phyloP scores from a whole-genome alignment of 2,329 filamentous ascomycete genomes.

The Cladosporium sphaerospermum region DNA sequence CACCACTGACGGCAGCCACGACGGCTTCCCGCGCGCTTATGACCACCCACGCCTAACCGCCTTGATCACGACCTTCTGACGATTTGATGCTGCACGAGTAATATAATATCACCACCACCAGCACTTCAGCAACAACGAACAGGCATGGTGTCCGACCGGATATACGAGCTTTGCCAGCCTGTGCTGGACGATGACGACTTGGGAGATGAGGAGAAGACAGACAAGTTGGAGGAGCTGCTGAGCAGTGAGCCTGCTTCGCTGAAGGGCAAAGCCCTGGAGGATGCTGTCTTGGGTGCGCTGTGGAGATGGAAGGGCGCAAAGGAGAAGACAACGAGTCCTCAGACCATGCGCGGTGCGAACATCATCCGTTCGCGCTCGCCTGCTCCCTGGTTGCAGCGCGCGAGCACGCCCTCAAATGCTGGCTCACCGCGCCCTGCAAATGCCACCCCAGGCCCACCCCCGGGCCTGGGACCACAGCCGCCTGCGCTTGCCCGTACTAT shows the following conservation, averaged over 20 bases:
- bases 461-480: conserved; percentile 67
- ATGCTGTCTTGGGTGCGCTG: conserved; percentile 81
- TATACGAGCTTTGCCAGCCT: conserved; percentile 85
- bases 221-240: conserved; percentile 80
- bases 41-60: conserved; percentile 5
- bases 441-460: conserved; percentile 76
- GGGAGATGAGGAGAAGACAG: conserved; percentile 93
- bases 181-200: conserved; percentile 75
- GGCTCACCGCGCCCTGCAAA: conserved; percentile 72
- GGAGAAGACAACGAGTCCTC: conserved; percentile 58
- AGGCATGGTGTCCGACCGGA: conserved; percentile 82
- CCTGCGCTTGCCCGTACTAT: conserved; percentile 71
- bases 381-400: conserved; percentile 75
- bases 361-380: conserved; percentile 87
- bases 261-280: conserved; percentile 72
- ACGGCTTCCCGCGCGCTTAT: conserved; percentile 6
- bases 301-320: conserved; percentile 71
- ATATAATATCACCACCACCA: conserved; percentile 7
- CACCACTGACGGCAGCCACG: conserved; percentile 2
- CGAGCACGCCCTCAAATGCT: conserved; percentile 71
- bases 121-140: not conserved
- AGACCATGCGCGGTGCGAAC: conserved; percentile 71
- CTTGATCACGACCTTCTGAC: conserved; percentile 7
- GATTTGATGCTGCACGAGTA: conserved; percentile 7
- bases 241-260: conserved; percentile 66